Conservation (phyloP, 2,329 filamentous ascomycete species). For the Coniochaeta sp. region DNA sequence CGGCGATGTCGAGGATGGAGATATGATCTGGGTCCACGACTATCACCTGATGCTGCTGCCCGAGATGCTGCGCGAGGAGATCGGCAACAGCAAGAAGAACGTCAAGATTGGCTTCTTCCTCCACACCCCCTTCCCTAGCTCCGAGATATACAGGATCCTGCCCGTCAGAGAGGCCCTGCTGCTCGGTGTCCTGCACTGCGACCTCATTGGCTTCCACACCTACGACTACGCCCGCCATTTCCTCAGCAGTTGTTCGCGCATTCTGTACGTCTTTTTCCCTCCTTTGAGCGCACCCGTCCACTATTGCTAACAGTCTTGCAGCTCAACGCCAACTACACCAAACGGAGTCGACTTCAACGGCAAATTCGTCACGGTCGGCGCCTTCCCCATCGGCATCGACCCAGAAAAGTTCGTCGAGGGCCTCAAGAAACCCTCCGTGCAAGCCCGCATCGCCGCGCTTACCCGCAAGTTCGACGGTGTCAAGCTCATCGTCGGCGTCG, state of each 20-base stretch:
- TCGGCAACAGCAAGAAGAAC: slow-evolving; percentile 74
- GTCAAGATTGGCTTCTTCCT: slow-evolving; percentile 98
- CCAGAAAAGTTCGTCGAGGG: slow-evolving; percentile 93
- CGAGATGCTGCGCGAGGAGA: slow-evolving; percentile 87
- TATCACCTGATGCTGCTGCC: slow-evolving; percentile 98
- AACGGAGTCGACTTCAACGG: slow-evolving; percentile 90
- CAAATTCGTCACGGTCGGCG: slow-evolving; percentile 83
- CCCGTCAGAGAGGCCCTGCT: slow-evolving; percentile 88
- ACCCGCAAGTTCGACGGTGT: slow-evolving; percentile 91
- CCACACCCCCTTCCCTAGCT: slow-evolving; percentile 94
- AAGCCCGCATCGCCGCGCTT: slow-evolving; percentile 77
- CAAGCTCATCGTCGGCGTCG: slow-evolving; percentile 93
- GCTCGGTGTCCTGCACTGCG: slow-evolving; percentile 82
- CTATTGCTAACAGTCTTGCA: slow-evolving; percentile 16
- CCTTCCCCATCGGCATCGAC: slow-evolving; percentile 96
- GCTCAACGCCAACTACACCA: slow-evolving; percentile 70
- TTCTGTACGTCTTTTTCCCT: slow-evolving; percentile 58
- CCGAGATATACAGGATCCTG: slow-evolving; percentile 92
- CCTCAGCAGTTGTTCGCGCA: slow-evolving; percentile 90
- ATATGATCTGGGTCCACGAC: slow-evolving; percentile 97
- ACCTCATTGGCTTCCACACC: slow-evolving; percentile 95
- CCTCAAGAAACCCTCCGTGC: slow-evolving; percentile 75
- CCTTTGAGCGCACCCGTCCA: not conserved
- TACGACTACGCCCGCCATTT: slow-evolving; percentile 99
- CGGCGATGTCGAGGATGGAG: slow-evolving; percentile 83